Base-by-base conservation (phyloP, 1,139 yeast species). In the Geotrichum bryndzae region DNA sequence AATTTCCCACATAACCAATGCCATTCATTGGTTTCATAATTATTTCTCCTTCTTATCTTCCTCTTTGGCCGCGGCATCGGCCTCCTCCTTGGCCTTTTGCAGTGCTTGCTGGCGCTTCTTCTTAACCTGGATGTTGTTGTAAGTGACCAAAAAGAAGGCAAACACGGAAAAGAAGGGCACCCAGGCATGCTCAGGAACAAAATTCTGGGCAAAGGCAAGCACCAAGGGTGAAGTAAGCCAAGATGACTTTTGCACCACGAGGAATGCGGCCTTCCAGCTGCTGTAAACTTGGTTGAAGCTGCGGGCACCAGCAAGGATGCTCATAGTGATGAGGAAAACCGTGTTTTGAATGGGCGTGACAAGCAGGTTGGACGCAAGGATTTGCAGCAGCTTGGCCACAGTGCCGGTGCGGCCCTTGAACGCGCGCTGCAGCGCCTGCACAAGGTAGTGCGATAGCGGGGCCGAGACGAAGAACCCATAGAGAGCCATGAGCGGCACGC, bases 151-250 rank as follows among this genome's bases (percentile, higher is more conserved):
- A 51, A 87, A 72, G 70, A 90, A 90, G 68, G 85, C 88, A 53
- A 90, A 85, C 64, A 87, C 71, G 65, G 86, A 85, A 77, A 89
- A 89, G 76, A 88, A 88, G 1, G 90, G 90, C 8, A 89, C 90
- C 97, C 97, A 90, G 56, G 87, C 81, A 66, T 86, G 85, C 15
- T 90, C 90, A 22, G 84, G 82, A 41, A 90, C 72, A 70, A 82
- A 87, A 63, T 80, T 84, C 72, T 90, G 96, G n/a, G 96, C 96
- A 61, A 87, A 67, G 0, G 84, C 77, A 70, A 88, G 75, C 6
- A 87, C 82, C 22, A 84, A 69, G 13, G 88, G 85, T 46, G 89
- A 84, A 7, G 90, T 82, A 53, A 84, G 70, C 79, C 89, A 82
- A 13, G 90, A 84, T 8, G 88, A 79, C 68, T 80, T 82, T 68